Base-by-base conservation (phyloP, 768 basidiomycete genomes). In the Cyclocybe aegerita region DNA sequence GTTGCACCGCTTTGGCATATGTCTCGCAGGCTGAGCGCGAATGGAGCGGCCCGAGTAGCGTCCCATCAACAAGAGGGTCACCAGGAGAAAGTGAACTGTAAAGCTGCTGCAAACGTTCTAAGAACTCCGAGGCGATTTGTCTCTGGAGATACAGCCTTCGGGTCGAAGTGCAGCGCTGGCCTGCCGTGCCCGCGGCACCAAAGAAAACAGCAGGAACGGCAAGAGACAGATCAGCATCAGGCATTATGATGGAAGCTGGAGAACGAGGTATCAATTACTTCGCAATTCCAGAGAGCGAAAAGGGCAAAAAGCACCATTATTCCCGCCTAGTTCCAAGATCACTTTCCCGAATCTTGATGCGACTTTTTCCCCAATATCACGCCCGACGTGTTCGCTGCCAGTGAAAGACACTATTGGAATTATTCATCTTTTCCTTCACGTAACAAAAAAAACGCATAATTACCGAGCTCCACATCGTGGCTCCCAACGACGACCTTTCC, bases 181-280 rank as follows among this genome's bases (percentile, higher is more conserved):
- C 80, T 59, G 79, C 78, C 32, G 80, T 81, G 49, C 96, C 96
- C 39, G 97, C 85, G 29, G 96, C 92, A 34, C 95, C 91, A 70
- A 98, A 98, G 67, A 93, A 91, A 29, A 95, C 88, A 4, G 93
- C 82, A 10, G 90, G 90, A 11, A 97, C 82, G 34, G 96, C 95
- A 57, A 97, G 83, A 31, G 80, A 78, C 16, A 97, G 80, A 69
- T 97, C 93, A 14, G 96, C 95, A 71, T 97, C 96, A 43, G 90
- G 82, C 82, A 97, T 89, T 56, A 98, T 79, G 59, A 97, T 85
- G 36, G 92, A 85, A 56, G 95, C 94, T 94, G 66, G 54, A 48
- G 39, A 57, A 39, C 55, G 59, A 39, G 39, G 15, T 37, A 43
- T 38, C 31, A 52, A 50, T 57, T 60, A 59, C 53, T 48, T 54